Evolutionary conservation across 805 yeast species (phyloP), one percentile per base, ranked within the genome.

Genomic region (Starmerella floris): DNA sequence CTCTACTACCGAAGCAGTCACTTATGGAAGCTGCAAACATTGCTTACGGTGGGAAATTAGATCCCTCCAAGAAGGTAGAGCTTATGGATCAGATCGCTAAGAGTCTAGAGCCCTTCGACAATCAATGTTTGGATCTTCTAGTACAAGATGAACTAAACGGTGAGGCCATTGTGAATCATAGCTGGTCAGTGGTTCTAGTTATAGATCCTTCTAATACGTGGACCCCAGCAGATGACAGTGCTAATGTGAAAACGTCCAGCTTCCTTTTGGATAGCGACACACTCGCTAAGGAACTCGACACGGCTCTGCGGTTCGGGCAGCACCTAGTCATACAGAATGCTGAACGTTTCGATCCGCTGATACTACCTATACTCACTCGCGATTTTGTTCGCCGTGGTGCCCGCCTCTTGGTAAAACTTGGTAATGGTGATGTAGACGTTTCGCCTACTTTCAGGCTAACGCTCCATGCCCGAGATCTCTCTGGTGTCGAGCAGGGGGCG

Each of bases 281-380:
- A 0, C 82, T 77, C 56, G 56, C 71, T 2, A 77, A 76, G 49
- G 79, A 74, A 34, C 55, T 88, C 15, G 94, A 85, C 56, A 80
- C 83, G 53, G 79, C 94, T 0, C 56, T 87, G 23, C 65, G 91
- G 49, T 87, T 87, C 66, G 96, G 97, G 4, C 84, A 83, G 2
- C 53, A 72, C 1, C 63, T 88, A 6, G 55, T 87, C 13, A 68
- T 88, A 16, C 74, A 74, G 50, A 88, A 88, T 61, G 85, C 87
- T 3, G 96, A 88, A 54, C 63, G 69, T 50, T 77, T 72, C 54
- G 88, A 88, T 56, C 94, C 95, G 0, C 61, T 82, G 6, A 55
- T 88, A 10, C 72, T 72, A 43, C 67, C 79, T 0, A 59, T 88
- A 1, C 58, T 88, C 37, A 67, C 73, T 36, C 65, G 66, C 26